Base-by-base conservation (phyloP, 192 early-diverging fungal genomes). In the Allomyces macrogynus region DNA sequence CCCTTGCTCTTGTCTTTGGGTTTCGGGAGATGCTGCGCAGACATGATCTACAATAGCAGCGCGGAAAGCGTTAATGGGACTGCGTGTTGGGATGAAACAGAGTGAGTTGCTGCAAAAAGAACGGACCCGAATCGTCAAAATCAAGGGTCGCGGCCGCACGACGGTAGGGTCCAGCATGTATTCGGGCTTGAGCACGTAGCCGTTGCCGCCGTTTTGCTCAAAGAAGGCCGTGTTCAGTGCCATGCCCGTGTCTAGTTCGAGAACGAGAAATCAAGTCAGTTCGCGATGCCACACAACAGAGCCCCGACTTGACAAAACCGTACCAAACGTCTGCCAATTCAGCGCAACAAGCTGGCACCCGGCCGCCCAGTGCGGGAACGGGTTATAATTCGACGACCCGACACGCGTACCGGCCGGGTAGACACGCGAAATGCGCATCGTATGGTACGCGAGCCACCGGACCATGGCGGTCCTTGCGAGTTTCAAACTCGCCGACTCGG, bases 341-440 rank as follows among this genome's bases (percentile, higher is more conserved):
- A 95, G 69, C 3, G 93, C 91, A 3, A 91, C 91, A 76, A 95
- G 76, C 73, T 93, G 91, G 42, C 76, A 80, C 5, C 93, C 93
- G 16, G 69, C 73, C 18, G 73, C 75, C 93, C 93, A 95, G 69
- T 89, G 84, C 10, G 78, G 73, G 24, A 87, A 76, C 1, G 93
- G 92, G 66, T 93, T 87, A 68, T 81, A 90, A 73, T 95, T 95
- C 60, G 85, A 80, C 18, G 86, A 89, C 44, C 71, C 85, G 64
- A 95, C 74, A 20, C 90, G 83, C 65, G 85, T 78, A 9, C 81
- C 81, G 10, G 79, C 76, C 32, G 92, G 92, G 67, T 93, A 95
- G n/a, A 89, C 75, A 16, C 92, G 81, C 1, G 85, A 80, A 64
- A 92, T 72, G 68, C 80, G 79, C 62, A 71, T 66, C 26, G 73